These are phyloP conservation scores for Paracamarosporium sp. DNA, from an alignment of 2,329 filamentous ascomycete species.

Conservation along the genomic window DNA sequence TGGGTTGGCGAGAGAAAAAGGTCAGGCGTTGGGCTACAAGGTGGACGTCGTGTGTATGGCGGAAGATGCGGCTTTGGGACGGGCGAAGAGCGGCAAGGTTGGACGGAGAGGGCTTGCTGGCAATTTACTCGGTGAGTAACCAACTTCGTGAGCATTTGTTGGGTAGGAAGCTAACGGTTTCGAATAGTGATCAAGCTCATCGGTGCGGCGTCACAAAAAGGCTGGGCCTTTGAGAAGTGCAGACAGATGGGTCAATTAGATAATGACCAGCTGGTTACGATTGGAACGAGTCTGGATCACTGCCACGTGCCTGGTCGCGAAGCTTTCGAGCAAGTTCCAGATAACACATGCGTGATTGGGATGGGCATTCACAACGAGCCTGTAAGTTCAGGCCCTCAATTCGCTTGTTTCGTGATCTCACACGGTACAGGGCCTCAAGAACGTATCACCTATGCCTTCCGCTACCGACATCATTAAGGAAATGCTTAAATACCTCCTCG, in stretches of 20 bases:
- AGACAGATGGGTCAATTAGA: slow-evolving; percentile 53
- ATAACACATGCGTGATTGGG: slow-evolving; percentile 48
- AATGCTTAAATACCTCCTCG: slow-evolving; percentile 57
- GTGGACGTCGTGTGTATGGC: slow-evolving; percentile 57
- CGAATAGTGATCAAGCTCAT: slow-evolving; percentile 54
- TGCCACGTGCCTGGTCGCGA: slow-evolving; percentile 60
- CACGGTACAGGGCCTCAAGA: slow-evolving; percentile 49
- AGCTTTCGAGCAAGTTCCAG: slow-evolving; percentile 56
- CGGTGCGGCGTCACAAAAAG: slow-evolving; percentile 54
- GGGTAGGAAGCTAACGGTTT: slow-evolving; percentile 12
- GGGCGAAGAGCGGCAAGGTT: slow-evolving; percentile 56
- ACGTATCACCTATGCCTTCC: slow-evolving; percentile 55
- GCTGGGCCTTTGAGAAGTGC: slow-evolving; percentile 54
- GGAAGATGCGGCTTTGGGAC: slow-evolving; percentile 56
- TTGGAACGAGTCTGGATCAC: slow-evolving; percentile 59
- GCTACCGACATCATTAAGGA: slow-evolving; percentile 56
- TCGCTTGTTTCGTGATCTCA: neutral
- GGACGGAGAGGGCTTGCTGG: slow-evolving; percentile 59
- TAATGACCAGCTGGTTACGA: slow-evolving; percentile 56
- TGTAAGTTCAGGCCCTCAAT: slow-evolving; percentile 29
- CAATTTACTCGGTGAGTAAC: slow-evolving; percentile 53
- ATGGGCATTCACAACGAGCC: slow-evolving; percentile 63
- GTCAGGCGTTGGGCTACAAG: slow-evolving; percentile 52
- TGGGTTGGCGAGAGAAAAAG: slow-evolving; percentile 56
- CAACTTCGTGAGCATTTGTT: neutral